A percentile compares a stretch with the other conserved stretches of the same genome.
These are phyloP conservation scores for Leccinum pachyderme DNA, from an alignment of 1,284 basidiomycete genomes.

Conservation along the genomic window DNA sequence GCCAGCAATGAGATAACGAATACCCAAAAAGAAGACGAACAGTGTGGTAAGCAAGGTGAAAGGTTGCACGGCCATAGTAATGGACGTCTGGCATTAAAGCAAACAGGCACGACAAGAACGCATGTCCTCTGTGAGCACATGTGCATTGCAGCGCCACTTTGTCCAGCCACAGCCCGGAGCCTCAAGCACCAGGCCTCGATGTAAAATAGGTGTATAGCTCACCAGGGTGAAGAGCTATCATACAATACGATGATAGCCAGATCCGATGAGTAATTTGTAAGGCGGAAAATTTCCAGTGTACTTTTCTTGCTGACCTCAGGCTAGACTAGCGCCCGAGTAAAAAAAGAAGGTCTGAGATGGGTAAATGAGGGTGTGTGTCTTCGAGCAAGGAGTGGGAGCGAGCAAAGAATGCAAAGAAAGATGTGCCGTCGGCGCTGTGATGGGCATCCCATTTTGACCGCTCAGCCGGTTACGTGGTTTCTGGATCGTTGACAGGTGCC, in stretches of 20 bases:
- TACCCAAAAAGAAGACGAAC: neutral
- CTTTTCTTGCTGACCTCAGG: neutral
- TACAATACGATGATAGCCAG: neutral
- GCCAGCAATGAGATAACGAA: neutral
- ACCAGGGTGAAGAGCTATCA: conserved; percentile 15
- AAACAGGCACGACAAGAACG: neutral
- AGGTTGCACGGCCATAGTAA: neutral
- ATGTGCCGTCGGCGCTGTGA: neutral
- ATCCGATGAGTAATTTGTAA: conserved; percentile 3
- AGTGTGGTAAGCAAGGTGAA: conserved; percentile 6
- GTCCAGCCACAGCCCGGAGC: neutral
- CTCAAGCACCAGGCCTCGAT: neutral
- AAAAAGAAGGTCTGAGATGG: neutral
- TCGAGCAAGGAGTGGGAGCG: neutral
- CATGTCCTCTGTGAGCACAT: neutral
- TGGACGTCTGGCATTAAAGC: neutral
- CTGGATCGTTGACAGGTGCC: no score
- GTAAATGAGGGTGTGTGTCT: conserved; percentile 16
- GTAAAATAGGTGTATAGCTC: conserved; percentile 6
- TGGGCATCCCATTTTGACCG: neutral
- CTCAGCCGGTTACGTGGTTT: neutral
- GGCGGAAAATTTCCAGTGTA: neutral
- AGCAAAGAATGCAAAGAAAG: neutral
- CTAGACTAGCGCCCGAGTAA: neutral
- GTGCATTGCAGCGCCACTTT: neutral